Evolutionary conservation across 1,284 basidiomycete genomes (phyloP).

Genomic region (Phellopilus nigrolimitatus): DNA sequence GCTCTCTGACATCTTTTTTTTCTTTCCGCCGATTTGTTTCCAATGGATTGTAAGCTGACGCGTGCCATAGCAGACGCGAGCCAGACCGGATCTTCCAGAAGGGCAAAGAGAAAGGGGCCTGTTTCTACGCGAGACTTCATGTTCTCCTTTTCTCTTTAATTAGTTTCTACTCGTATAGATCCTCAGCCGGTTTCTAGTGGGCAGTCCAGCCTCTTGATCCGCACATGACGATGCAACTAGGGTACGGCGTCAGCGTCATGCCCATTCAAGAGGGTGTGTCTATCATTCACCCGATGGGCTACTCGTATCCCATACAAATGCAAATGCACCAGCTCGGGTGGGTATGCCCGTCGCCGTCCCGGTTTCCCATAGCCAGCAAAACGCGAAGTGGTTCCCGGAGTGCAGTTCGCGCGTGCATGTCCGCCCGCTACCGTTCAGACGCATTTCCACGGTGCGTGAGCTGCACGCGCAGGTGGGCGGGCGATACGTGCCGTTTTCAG

Average conservation of each 20-base stretch:
- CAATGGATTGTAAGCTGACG: constrained; percentile 42
- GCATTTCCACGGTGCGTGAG: constrained; percentile 73
- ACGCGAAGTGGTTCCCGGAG: constrained; percentile 32
- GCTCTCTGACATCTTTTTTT: too few species aligned
- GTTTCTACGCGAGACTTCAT: constrained; percentile 30
- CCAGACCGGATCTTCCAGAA: constrained; percentile 17
- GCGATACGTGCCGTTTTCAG: constrained; percentile 78
- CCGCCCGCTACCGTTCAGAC: constrained; percentile 63
- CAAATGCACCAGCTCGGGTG: constrained; percentile 9
- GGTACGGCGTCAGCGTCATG: constrained; percentile 17
- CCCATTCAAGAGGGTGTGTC: constrained; percentile 12
- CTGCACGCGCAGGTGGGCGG: constrained; percentile 77
- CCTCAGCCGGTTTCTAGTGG: not conserved
- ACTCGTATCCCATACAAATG: constrained; percentile 21
- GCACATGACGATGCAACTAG: constrained; percentile 11
- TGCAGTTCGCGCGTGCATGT: constrained; percentile 79
- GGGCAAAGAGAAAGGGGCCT: constrained; percentile 40
- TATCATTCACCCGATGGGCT: constrained; percentile 1
- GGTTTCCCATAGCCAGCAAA: constrained; percentile 4
- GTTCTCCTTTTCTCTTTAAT: constrained; percentile 5
- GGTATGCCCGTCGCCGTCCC: constrained; percentile 6
- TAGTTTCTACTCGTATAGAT: not conserved
- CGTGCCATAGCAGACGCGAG: constrained; percentile 38
- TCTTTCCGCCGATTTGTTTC: constrained; percentile 19
- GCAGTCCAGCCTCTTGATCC: constrained; percentile 9